Conservation (phyloP, 1,284 basidiomycete species). For the Leccinum griseonigrum region DNA sequence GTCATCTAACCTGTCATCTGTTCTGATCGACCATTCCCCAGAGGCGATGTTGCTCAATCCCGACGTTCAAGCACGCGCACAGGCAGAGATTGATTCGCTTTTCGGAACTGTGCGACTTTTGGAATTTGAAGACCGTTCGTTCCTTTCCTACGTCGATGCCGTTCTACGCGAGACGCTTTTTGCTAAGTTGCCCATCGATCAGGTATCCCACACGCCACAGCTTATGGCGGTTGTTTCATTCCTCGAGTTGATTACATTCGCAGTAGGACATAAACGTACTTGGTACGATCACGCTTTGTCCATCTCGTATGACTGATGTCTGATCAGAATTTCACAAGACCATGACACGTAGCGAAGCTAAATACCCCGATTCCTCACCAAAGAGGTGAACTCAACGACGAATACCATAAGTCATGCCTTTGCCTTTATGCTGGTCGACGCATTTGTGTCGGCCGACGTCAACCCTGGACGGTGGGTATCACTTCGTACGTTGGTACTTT, state of each 20-base stretch:
- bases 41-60: constrained; percentile 33
- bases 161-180: constrained; percentile 27
- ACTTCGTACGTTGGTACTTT: constrained; percentile 24
- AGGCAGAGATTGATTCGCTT: constrained; percentile 27
- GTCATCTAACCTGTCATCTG: not conserved
- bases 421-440: constrained; percentile 25
- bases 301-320: not conserved
- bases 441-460: constrained; percentile 31
- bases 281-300: constrained; percentile 12
- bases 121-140: constrained; percentile 27
- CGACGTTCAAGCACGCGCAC: constrained; percentile 25
- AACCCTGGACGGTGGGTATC: constrained; percentile 28
- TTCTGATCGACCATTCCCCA: constrained; percentile 9
- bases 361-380: constrained; percentile 23
- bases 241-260: constrained; percentile 17
- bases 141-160: constrained; percentile 29
- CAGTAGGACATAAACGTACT: constrained; percentile 24
- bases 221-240: constrained; percentile 30
- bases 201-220: constrained; percentile 31
- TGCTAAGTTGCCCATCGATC: not conserved
- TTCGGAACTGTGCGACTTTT: constrained; percentile 27
- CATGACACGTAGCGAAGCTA: constrained; percentile 30
- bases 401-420: constrained; percentile 19
- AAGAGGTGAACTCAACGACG: constrained; percentile 22
- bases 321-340: constrained; percentile 13